phyloP scores from a whole-genome alignment of 164 flowering plant genomes.

The Berberis thunbergii region DNA sequence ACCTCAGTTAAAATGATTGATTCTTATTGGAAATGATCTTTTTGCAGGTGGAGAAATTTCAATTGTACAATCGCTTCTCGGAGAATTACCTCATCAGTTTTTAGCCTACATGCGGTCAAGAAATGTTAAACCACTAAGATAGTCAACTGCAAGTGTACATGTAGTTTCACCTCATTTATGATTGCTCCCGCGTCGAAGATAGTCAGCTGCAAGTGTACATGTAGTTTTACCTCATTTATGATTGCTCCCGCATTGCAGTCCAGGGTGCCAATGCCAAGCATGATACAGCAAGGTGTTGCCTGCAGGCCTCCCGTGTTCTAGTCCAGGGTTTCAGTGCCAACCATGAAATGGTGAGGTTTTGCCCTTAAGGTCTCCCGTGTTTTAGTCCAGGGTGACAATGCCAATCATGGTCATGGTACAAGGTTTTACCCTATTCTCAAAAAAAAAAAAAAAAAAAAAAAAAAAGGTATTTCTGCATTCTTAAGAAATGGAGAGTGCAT shows the following conservation, averaged over 20 bases:
- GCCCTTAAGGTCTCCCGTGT: too few relatives aligned
- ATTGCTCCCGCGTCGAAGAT: not conserved
- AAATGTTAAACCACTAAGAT: conserved; percentile 25
- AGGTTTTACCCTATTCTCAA: too few relatives aligned
- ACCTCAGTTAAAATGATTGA: not conserved
- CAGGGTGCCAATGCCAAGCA: too few relatives aligned
- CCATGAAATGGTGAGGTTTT: too few relatives aligned
- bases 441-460: too few relatives aligned
- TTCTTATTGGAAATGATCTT: not conserved
- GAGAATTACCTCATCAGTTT: conserved; percentile 62
- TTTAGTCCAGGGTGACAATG: too few relatives aligned
- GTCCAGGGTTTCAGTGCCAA: too few relatives aligned
- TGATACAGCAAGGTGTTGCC: too few relatives aligned
- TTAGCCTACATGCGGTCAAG: conserved; percentile 45
- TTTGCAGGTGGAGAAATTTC: conserved; percentile 44
- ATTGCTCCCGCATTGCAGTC: not conserved
- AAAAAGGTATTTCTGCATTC: too few relatives aligned
- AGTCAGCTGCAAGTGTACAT: not conserved
- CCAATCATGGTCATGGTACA: too few relatives aligned
- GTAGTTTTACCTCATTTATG: not conserved
- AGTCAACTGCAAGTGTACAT: not conserved
- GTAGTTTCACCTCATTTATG: not conserved
- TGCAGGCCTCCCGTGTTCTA: too few relatives aligned
- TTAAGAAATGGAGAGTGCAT: too few relatives aligned
- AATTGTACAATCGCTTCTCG: conserved; percentile 44